Evolutionary conservation across 2,329 filamentous ascomycete species (phyloP), one percentile per base, ranked within the genome.

Genomic region (Chaetothyriales sp.): DNA sequence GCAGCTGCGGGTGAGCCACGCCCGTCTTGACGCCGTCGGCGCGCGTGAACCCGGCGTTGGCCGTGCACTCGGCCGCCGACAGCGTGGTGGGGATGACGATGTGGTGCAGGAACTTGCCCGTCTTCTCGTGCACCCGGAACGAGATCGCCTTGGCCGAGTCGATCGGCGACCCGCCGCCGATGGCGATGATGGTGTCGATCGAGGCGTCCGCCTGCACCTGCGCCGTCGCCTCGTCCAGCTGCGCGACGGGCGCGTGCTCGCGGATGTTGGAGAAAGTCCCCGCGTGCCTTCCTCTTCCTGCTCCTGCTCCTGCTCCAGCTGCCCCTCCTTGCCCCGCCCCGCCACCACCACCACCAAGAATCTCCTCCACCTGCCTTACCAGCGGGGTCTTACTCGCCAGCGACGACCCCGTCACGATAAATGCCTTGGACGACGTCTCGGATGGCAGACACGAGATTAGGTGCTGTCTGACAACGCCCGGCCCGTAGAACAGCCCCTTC

Each of bases 121-220:
- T 57, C 49, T 63, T 65, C 51, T 72, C 66, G 52, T 72, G 65
- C 15, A 67, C 57, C 15, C 69, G 68, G 58, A 70, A 70, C 4
- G 64, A 66, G 46, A 74, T 70, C 5, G 69, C 68, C 60, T 74
- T 73, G 18, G 70, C 70, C 18, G 64, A 67, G 54, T 78, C 75
- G 52, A 79, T 78, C 1, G 75, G 75, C 15, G 66, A 70, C 26
- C 76, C 76, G 15, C 76, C 76, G 5, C 75, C 76, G 18, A 79
- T 69, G 44, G 65, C 69, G 52, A 79, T 74, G 44, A 79, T 68
- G 0, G 74, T 77, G 59, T 78, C 75, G 48, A 78, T 71, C 32
- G 57, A 63, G 1, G 58, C 46, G 53, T 76, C 71, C 15, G 68
- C 63, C 44, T 65, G 55, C 5, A 78, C 71, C 1, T 69, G 56